A percentile compares a stretch with the other conserved stretches of the same genome.
Conservation (phyloP, 345 rosid genomes). For the Mallotus nudiflorus region DNA sequence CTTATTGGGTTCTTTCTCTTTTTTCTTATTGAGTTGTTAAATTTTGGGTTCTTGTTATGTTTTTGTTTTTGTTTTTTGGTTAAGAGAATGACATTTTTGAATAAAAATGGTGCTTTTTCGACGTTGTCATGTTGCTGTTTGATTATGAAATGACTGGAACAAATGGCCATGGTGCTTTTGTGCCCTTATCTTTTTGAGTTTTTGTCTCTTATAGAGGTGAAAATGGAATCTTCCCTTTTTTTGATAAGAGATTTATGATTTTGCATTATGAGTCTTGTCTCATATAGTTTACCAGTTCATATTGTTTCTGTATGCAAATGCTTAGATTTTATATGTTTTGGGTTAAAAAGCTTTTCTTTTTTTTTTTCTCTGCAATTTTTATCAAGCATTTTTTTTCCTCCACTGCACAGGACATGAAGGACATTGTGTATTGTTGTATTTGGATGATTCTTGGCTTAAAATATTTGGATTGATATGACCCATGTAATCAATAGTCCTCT, state of each 20-base stretch:
- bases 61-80: too few species aligned
- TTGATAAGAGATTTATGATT: not conserved
- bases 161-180: not conserved
- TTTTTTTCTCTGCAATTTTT: not conserved
- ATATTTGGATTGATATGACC: not conserved
- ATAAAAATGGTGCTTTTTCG: not conserved
- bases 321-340: too few species aligned
- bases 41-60: conserved; percentile 1
- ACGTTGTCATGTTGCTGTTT: not conserved
- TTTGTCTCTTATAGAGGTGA: not conserved
- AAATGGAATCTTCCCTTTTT: not conserved
- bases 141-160: not conserved
- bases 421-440: not conserved
- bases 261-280: not conserved
- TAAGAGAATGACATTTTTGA: not conserved
- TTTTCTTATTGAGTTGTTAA: not conserved
- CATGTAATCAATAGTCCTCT: not conserved
- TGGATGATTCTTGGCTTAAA: not conserved
- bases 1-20: not conserved
- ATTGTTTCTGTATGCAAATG: too few species aligned
- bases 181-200: conserved; percentile 1
- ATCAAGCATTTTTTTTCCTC: not conserved
- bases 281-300: too few species aligned
- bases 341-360: not conserved
- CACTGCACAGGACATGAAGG: not conserved